Conservation (phyloP, 2,329 filamentous ascomycete species). For the Coniella lustricola region DNA sequence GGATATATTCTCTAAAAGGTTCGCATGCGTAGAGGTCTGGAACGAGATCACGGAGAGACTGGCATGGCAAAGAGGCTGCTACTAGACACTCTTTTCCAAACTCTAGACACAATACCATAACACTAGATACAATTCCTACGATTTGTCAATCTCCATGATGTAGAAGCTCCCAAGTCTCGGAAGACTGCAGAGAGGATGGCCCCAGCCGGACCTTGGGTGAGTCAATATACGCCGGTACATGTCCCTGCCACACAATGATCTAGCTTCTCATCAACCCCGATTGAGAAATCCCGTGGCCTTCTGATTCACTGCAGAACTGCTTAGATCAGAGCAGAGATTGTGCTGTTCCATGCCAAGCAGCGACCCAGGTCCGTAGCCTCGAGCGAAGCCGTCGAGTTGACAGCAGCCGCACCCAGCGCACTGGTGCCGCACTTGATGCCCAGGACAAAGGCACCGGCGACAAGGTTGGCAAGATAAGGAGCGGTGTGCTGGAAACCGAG, state of each 20-base stretch:
- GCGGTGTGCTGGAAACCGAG: neutral
- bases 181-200: no score
- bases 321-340: constrained; percentile 20
- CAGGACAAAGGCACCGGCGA: constrained; percentile 51
- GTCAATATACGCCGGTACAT: no score
- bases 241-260: neutral
- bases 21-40: no score
- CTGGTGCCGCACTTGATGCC: constrained; percentile 43
- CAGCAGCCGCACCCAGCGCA: constrained; percentile 28
- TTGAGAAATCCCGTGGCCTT: neutral
- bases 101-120: no score
- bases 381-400: constrained; percentile 27
- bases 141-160: no score
- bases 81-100: no score
- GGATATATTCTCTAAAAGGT: no score
- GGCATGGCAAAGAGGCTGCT: no score
- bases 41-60: no score
- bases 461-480: constrained; percentile 35
- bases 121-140: no score
- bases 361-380: constrained; percentile 24
- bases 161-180: no score
- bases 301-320: neutral
- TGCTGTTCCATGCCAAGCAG: constrained; percentile 24
- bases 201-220: no score
- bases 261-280: neutral